Evolutionary conservation across 257 asterid species (phyloP).

Genomic region (Lycium ferocissimum): DNA sequence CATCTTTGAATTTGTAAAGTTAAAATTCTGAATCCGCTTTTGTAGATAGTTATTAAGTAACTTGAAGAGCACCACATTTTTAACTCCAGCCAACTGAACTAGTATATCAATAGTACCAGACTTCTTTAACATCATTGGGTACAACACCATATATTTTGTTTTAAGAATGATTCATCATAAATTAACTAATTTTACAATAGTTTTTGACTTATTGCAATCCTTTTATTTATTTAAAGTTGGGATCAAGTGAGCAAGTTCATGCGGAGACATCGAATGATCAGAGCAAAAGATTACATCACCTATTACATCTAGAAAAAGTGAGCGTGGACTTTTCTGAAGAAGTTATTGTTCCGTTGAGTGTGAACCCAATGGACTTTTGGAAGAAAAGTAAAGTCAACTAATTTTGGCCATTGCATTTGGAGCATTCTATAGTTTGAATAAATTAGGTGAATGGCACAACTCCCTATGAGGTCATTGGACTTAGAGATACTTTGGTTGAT

Average conservation of each 20-base stretch:
- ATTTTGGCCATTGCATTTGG: constrained; percentile 27
- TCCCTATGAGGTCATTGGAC: not conserved
- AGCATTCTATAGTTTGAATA: not conserved
- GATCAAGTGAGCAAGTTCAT: not conserved
- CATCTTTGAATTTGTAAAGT: too few species aligned
- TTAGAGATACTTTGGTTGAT: constrained; percentile 42
- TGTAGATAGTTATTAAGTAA: not conserved
- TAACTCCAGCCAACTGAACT: not conserved
- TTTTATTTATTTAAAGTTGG: too few species aligned
- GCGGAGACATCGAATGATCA: not conserved
- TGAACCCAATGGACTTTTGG: constrained; percentile 14
- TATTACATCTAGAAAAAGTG: not conserved
- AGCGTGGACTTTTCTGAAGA: not conserved
- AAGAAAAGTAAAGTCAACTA: not conserved
- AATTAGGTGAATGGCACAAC: constrained; percentile 12
- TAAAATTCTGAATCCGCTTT: too few species aligned
- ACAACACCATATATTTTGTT: too few species aligned
- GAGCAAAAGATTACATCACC: not conserved
- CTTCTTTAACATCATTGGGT: too few species aligned
- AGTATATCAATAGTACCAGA: too few species aligned
- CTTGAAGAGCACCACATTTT: not conserved
- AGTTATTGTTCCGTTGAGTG: not conserved
- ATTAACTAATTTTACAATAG: too few species aligned
- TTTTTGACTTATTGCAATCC: too few species aligned
- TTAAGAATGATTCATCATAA: too few species aligned